phyloP scores from a whole-genome alignment of 352 stramenopile genomes.

The Saprolegnia parasitica region DNA sequence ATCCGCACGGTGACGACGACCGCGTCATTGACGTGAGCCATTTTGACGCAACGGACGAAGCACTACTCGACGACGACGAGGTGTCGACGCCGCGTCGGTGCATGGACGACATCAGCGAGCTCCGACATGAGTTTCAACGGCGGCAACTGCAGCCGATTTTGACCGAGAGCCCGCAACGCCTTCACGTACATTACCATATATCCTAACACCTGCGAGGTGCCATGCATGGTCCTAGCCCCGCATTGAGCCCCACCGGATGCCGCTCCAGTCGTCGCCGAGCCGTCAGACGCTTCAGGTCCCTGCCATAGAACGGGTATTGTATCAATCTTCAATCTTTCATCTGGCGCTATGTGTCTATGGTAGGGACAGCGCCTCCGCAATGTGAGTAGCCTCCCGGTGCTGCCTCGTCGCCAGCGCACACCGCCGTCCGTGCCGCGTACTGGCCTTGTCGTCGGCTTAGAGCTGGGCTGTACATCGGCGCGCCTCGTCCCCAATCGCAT shows the following conservation, averaged over 20 bases:
- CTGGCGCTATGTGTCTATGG: neutral
- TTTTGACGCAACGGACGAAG: neutral
- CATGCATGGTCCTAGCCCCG: neutral
- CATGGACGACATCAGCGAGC: neutral
- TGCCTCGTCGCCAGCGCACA: neutral
- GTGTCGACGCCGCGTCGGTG: neutral
- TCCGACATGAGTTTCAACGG: constrained; percentile 3
- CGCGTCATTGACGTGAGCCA: neutral
- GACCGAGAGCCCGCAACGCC: neutral
- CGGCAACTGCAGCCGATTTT: constrained; percentile 3
- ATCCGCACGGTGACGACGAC: neutral
- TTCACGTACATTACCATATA: neutral
- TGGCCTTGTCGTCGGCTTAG: neutral
- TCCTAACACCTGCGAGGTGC: neutral
- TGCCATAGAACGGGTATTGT: neutral
- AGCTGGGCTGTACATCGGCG: neutral
- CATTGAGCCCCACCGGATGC: neutral
- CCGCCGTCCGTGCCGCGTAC: neutral
- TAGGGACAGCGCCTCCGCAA: constrained; percentile 1
- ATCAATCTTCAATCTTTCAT: neutral
- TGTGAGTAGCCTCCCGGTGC: neutral
- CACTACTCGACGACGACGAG: neutral
- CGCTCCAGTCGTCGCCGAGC: neutral
- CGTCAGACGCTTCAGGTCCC: neutral
- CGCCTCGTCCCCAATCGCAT: constrained; percentile 10